Evolutionary conservation across 768 basidiomycete genomes (phyloP).

Genomic region (Mycena rosella): DNA sequence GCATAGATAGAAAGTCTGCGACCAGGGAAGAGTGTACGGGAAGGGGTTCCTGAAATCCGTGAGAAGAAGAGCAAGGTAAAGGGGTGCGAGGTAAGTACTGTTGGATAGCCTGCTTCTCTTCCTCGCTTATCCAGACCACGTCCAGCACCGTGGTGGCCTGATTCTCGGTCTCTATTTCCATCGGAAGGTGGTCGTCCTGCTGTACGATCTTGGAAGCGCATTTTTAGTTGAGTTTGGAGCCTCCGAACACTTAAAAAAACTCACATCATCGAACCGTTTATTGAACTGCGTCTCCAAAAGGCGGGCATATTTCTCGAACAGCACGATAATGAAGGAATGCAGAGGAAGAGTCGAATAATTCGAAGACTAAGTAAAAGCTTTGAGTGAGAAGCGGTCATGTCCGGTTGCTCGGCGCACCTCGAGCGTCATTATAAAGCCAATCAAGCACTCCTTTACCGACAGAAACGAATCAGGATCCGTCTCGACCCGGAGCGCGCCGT

Average conservation of each 20-base stretch:
- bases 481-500: constrained; percentile 77
- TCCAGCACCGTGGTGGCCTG: constrained; percentile 84
- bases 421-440: constrained; percentile 90
- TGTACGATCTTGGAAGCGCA: constrained; percentile 72
- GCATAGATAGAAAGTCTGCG: constrained; percentile 93
- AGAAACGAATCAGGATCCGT: constrained; percentile 87
- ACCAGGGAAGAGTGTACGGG: constrained; percentile 91
- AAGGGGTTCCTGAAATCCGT: constrained; percentile 61
- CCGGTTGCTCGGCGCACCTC: constrained; percentile 67
- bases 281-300: constrained; percentile 87
- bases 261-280: constrained; percentile 82
- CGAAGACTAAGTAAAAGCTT: constrained; percentile 69
- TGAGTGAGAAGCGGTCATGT: not conserved
- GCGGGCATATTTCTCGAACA: constrained; percentile 92
- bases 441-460: constrained; percentile 84
- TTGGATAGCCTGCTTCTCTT: constrained; percentile 70
- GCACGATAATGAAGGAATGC: constrained; percentile 84
- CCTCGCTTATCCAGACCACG: constrained; percentile 84
- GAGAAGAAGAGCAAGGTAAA: constrained; percentile 9
- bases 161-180: constrained; percentile 72
- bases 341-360: constrained; percentile 88
- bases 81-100: constrained; percentile 55
- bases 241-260: constrained; percentile 38
- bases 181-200: constrained; percentile 90
- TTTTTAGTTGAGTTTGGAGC: constrained; percentile 4